These are phyloP conservation scores for Seminavis robusta DNA, from an alignment of 108 stramenopile species.

Conservation along the genomic window DNA sequence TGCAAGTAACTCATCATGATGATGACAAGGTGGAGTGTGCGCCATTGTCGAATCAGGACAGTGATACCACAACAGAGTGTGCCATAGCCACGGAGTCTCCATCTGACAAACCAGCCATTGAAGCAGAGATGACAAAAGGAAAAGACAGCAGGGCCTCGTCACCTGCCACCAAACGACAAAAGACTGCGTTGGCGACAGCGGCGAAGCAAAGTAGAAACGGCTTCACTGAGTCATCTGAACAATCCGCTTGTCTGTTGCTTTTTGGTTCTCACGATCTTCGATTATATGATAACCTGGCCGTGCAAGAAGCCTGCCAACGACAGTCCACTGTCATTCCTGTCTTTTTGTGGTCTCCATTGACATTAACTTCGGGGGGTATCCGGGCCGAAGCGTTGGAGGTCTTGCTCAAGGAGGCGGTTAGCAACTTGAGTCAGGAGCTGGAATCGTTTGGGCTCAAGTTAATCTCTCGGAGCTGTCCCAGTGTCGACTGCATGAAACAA, in stretches of 20 bases:
- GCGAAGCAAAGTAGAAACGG: neutral
- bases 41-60: neutral
- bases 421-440: constrained; percentile 12
- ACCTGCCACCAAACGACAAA: no score
- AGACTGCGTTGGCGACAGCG: neutral
- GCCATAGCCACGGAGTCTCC: no score
- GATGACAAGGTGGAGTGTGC: neutral
- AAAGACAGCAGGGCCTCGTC: no score
- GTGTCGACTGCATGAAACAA: no score
- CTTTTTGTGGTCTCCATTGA: constrained; percentile 28
- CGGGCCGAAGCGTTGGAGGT: constrained; percentile 23
- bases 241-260: constrained; percentile 10
- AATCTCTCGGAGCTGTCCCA: constrained; percentile 13
- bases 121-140: no score
- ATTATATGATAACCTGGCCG: constrained; percentile 28
- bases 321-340: constrained; percentile 22
- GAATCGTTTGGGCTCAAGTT: constrained; percentile 18
- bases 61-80: no score
- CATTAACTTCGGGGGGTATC: constrained; percentile 18
- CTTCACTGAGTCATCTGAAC: neutral
- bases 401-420: constrained; percentile 28
- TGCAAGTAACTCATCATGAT: no score
- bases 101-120: no score
- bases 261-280: constrained; percentile 45
- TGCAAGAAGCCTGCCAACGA: constrained; percentile 17